Percentiles rank a stretch among this genome's conserved stretches.
phyloP scores from a whole-genome alignment of 345 rosid genomes.

The Heritiera fomes region DNA sequence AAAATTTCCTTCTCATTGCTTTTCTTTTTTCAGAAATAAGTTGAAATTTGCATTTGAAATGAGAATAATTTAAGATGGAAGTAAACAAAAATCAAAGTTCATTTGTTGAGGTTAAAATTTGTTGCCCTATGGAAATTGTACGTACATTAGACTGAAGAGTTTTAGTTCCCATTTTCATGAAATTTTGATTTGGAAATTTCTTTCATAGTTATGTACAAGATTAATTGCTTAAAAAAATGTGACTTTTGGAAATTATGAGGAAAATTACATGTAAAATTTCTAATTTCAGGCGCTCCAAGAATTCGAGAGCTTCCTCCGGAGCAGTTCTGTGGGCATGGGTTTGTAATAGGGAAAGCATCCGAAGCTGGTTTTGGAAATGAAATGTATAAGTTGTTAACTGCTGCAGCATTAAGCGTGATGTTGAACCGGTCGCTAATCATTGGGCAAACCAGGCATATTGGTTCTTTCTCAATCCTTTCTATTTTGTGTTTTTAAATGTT shows the following conservation, averaged over 20 bases:
- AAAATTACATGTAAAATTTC: not conserved
- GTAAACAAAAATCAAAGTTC: not conserved
- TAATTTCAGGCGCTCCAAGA: slow-evolving; percentile 61
- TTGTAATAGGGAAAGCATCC: slow-evolving; percentile 86
- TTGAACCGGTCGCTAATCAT: slow-evolving; percentile 96
- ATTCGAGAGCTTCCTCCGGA: slow-evolving; percentile 75
- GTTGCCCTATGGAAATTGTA: too few relatives aligned
- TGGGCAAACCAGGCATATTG: slow-evolving; percentile 99
- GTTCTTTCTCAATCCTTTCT: slow-evolving; percentile 92
- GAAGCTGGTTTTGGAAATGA: slow-evolving; percentile 99
- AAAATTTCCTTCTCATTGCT: not conserved
- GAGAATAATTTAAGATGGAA: not conserved
- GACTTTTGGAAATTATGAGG: not conserved
- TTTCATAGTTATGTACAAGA: not conserved
- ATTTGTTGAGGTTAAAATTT: not conserved
- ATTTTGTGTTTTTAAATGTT: slow-evolving; percentile 25
- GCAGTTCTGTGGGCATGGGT: slow-evolving; percentile 78
- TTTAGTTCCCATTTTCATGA: not conserved
- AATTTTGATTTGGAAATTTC: not conserved
- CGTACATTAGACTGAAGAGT: not conserved
- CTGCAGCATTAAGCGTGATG: slow-evolving; percentile 85
- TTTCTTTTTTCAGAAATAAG: not conserved
- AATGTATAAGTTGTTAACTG: slow-evolving; percentile 92
- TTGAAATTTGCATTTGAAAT: not conserved
- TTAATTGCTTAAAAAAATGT: not conserved